Percentiles rank a stretch among this genome's conserved stretches.
Conservation (phyloP, 2,329 filamentous ascomycete genomes). For the Lecanicillium sp. region DNA sequence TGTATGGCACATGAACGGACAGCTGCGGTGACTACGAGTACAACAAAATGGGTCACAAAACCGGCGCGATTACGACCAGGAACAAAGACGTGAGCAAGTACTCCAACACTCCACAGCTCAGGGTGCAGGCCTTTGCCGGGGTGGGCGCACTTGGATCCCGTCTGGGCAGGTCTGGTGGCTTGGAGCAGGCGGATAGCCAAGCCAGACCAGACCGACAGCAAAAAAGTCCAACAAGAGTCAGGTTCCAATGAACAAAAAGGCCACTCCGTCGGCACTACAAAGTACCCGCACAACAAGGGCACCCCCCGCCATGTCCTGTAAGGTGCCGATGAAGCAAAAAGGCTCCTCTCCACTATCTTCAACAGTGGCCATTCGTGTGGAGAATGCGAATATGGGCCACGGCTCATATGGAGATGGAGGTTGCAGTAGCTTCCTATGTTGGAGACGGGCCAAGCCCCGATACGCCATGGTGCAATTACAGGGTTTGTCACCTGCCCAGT, state of each 20-base stretch:
- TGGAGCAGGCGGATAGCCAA: neutral
- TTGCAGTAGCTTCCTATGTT: slow-evolving; percentile 1
- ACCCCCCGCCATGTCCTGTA: neutral
- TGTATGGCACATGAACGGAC: too few species aligned
- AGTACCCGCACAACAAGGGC: neutral
- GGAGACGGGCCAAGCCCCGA: neutral
- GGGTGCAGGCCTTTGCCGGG: neutral
- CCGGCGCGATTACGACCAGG: too few species aligned
- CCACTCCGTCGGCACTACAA: neutral
- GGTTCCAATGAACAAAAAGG: neutral
- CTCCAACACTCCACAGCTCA: neutral
- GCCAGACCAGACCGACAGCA: neutral
- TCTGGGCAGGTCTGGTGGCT: slow-evolving; percentile 6
- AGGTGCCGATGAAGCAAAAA: too few species aligned
- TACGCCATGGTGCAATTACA: slow-evolving; percentile 1
- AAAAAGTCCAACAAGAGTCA: neutral
- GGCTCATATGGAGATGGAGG: neutral
- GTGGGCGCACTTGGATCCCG: slow-evolving; percentile 4
- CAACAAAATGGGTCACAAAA: too few species aligned
- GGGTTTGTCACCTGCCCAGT: slow-evolving; percentile 3
- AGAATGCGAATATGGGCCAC: too few species aligned
- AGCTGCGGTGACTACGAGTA: too few species aligned
- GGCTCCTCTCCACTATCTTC: too few species aligned
- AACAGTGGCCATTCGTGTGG: too few species aligned
- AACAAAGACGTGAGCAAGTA: neutral